A percentile compares a stretch with the other conserved stretches of the same genome.
These are phyloP conservation scores for Nicotiana benthamiana DNA, from an alignment of 257 asterid genomes.

Conservation along the genomic window DNA sequence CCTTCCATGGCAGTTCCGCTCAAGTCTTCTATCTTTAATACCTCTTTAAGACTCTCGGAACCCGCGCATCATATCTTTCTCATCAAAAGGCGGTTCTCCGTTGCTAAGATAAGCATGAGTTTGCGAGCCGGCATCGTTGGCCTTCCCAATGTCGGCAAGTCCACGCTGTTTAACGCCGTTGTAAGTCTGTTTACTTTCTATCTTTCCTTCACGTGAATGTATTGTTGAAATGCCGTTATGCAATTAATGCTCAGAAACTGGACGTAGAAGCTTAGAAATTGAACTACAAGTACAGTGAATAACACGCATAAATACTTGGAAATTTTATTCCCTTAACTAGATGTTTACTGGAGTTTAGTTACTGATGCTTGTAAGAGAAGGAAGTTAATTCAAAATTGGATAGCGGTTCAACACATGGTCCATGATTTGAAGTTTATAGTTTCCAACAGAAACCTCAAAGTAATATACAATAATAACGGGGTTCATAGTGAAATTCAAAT, in stretches of 20 bases:
- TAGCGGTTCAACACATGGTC: not conserved
- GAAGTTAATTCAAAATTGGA: not conserved
- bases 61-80: conserved; percentile 28
- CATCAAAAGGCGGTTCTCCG: conserved; percentile 47
- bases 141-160: conserved; percentile 95
- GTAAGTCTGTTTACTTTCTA: conserved; percentile 33
- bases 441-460: no score
- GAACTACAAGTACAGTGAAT: not conserved
- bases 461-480: no score
- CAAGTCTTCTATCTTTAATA: conserved; percentile 25
- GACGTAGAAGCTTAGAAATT: not conserved
- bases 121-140: conserved; percentile 94
- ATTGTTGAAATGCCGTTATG: conserved; percentile 1
- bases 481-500: no score
- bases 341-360: not conserved
- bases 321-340: not conserved
- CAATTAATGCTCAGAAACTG: not conserved
- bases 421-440: no score
- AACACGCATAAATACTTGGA: not conserved
- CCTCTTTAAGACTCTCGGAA: conserved; percentile 21
- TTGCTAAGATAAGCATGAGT: conserved; percentile 79
- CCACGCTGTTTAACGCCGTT: conserved; percentile 96
- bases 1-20: conserved; percentile 47
- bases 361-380: not conserved
- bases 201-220: not conserved